Percentiles rank a stretch among this genome's conserved stretches.
Evolutionary conservation across 208 protist genomes (phyloP).

Genomic region (Trypanosoma grayi): DNA sequence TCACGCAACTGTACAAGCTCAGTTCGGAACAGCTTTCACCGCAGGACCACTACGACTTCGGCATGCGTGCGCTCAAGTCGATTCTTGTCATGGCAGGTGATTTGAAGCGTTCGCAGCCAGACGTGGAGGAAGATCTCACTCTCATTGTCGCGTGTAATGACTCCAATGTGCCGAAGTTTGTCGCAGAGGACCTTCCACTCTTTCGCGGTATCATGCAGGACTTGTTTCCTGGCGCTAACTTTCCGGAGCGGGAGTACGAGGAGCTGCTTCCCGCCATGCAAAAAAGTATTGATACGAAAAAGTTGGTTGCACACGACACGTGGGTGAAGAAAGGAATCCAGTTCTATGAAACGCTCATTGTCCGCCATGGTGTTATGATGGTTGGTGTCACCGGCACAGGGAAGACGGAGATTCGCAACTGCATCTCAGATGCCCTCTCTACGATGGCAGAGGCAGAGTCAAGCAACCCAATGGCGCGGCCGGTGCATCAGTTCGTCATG

Average conservation of each 20-base stretch:
- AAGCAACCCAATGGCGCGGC: slow-evolving; percentile 68
- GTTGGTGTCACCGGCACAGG: slow-evolving; percentile 97
- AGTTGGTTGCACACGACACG: slow-evolving; percentile 70
- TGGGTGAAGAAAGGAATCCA: slow-evolving; percentile 96
- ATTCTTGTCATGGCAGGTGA: slow-evolving; percentile 98
- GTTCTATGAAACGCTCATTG: slow-evolving; percentile 97
- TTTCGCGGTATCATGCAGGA: slow-evolving; percentile 98
- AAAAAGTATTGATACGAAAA: slow-evolving; percentile 57
- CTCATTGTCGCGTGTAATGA: slow-evolving; percentile 98
- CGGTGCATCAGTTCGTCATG: slow-evolving; percentile 92
- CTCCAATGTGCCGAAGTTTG: slow-evolving; percentile 99
- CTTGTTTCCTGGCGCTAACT: slow-evolving; percentile 96
- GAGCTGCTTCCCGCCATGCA: slow-evolving; percentile 91
- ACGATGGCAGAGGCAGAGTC: slow-evolving; percentile 54
- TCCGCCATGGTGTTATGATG: slow-evolving; percentile 98
- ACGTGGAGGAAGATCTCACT: slow-evolving; percentile 96
- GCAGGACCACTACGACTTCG: slow-evolving; percentile 98
- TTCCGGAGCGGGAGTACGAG: slow-evolving; percentile 93
- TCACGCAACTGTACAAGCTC: slow-evolving; percentile 98
- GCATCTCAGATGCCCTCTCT: slow-evolving; percentile 76
- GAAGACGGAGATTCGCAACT: slow-evolving; percentile 91
- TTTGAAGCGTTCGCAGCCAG: slow-evolving; percentile 95
- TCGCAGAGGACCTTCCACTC: slow-evolving; percentile 97
- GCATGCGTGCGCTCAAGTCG: slow-evolving; percentile 98
- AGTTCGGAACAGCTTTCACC: slow-evolving; percentile 97